Conservation (phyloP, 352 stramenopile species). For the Phytopythium mirpurense region DNA sequence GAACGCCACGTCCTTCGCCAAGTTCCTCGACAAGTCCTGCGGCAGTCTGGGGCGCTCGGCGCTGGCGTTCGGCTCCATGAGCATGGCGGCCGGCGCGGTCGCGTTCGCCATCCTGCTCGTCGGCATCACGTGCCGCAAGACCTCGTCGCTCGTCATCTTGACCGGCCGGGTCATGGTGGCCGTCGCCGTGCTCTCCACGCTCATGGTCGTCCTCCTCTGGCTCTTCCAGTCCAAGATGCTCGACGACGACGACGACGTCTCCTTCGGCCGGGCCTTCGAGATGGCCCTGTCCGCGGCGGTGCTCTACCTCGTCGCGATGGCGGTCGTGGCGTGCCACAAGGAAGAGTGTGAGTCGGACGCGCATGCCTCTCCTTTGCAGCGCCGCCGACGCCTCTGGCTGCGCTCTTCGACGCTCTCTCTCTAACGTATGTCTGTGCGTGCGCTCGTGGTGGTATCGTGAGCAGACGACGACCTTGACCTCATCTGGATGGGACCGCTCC, state of each 20-base stretch:
- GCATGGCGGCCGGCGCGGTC: conserved; percentile 27
- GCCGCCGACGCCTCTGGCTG: too few relatives aligned
- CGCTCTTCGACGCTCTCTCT: too few relatives aligned
- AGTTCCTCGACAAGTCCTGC: conserved; percentile 56
- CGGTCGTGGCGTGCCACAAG: conserved; percentile 20
- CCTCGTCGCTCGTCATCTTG: conserved; percentile 44
- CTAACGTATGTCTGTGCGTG: too few relatives aligned
- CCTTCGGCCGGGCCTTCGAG: conserved; percentile 48
- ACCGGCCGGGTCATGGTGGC: conserved; percentile 35
- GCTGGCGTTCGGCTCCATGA: conserved; percentile 37
- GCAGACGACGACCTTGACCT: not conserved
- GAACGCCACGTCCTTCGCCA: conserved; percentile 39
- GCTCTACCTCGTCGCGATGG: conserved; percentile 37
- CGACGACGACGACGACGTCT: conserved; percentile 47
- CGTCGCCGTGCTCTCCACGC: conserved; percentile 31
- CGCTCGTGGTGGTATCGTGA: not conserved
- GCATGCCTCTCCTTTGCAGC: too few relatives aligned
- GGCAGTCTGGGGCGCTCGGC: conserved; percentile 33
- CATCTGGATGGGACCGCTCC: too few relatives aligned
- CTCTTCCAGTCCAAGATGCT: conserved; percentile 43
- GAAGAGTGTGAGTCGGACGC: too few relatives aligned
- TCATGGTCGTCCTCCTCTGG: conserved; percentile 55
- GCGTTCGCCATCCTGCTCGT: conserved; percentile 45
- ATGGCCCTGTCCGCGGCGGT: conserved; percentile 33
- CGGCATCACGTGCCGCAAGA: conserved; percentile 66